These are phyloP conservation scores for Ramaria rubella DNA, from an alignment of 768 basidiomycete species.

Conservation along the genomic window DNA sequence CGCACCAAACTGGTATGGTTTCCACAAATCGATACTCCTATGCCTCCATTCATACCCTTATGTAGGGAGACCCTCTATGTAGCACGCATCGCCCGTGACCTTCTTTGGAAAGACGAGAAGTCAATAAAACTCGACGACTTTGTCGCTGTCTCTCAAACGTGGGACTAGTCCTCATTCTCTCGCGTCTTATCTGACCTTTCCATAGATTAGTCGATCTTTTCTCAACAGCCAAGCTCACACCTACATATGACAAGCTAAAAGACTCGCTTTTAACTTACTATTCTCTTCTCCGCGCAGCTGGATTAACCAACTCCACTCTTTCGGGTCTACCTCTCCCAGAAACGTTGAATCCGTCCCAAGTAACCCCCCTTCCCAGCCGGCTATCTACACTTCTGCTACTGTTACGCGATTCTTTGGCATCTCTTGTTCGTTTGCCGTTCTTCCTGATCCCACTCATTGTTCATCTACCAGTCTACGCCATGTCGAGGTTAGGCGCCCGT, in stretches of 20 bases:
- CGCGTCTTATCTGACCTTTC: constrained; percentile 10
- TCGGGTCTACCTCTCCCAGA: constrained; percentile 79
- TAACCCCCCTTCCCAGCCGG: constrained; percentile 76
- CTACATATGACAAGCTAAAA: constrained; percentile 56
- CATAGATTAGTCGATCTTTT: constrained; percentile 83
- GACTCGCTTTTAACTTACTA: constrained; percentile 79
- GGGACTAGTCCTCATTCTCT: constrained; percentile 26
- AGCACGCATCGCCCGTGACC: constrained; percentile 86
- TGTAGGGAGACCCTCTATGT: constrained; percentile 83
- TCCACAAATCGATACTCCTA: not conserved
- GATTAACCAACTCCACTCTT: constrained; percentile 80
- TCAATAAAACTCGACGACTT: constrained; percentile 77
- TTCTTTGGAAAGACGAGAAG: constrained; percentile 84
- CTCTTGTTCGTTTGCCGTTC: constrained; percentile 74
- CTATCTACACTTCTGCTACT: constrained; percentile 74
- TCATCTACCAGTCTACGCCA: constrained; percentile 78
- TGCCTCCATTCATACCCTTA: not conserved
- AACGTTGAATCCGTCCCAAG: constrained; percentile 69
- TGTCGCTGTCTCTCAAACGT: constrained; percentile 87
- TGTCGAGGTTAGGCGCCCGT: constrained; percentile 68
- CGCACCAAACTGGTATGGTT: constrained; percentile 83
- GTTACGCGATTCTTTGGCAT: constrained; percentile 67
- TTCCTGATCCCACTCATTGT: constrained; percentile 82
- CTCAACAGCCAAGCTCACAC: constrained; percentile 55
- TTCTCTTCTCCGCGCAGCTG: constrained; percentile 72